Percentiles rank a stretch among this genome's conserved stretches.
Evolutionary conservation across 441 rosid genomes (phyloP).

Genomic region (Capsella rubella): DNA sequence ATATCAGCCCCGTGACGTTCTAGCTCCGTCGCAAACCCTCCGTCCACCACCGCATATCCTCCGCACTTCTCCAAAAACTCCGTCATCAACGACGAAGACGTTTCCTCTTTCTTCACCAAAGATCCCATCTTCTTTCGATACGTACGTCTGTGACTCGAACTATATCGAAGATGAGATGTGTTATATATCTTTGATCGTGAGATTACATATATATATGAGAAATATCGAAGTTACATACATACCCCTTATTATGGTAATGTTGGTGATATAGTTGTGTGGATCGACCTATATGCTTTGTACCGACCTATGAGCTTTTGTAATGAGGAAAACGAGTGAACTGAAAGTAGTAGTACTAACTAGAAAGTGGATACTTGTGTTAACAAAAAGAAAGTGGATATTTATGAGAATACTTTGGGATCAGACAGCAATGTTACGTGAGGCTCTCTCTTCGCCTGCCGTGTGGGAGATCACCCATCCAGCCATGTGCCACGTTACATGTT

Average conservation of each 20-base stretch:
- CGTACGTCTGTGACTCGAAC: background rate
- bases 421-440: conserved; percentile 9
- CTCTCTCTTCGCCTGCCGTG: conserved; percentile 39
- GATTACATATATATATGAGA: background rate
- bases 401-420: conserved; percentile 19
- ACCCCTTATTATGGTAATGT: conserved; percentile 2
- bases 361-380: conserved; percentile 17
- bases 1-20: conserved; percentile 88
- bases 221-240: background rate
- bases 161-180: background rate
- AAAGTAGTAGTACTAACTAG: background rate
- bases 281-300: conserved; percentile 18
- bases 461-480: conserved; percentile 31
- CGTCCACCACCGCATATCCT: conserved; percentile 81
- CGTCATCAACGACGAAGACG: conserved; percentile 47
- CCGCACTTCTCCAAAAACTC: conserved; percentile 74
- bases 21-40: conserved; percentile 96
- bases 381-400: conserved; percentile 18
- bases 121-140: conserved; percentile 44
- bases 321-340: conserved; percentile 35
- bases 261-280: background rate
- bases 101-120: conserved; percentile 43
- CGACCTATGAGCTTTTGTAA: conserved; percentile 27
- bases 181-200: background rate
- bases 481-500: conserved; percentile 35